Base-by-base conservation (phyloP, 768 basidiomycete species). In the Lactarius sp. region DNA sequence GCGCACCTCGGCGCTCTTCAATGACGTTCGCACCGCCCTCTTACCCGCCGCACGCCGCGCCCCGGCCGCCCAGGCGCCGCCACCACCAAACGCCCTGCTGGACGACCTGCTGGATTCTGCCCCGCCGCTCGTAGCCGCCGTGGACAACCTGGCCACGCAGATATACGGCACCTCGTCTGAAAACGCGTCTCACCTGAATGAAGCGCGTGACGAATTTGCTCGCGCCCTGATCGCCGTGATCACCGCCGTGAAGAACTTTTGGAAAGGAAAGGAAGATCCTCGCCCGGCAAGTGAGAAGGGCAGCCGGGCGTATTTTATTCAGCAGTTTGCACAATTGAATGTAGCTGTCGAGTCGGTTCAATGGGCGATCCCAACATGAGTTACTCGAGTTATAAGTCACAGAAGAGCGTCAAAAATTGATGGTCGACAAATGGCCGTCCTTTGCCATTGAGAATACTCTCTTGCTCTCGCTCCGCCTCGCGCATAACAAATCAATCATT, bases 61-160 rank as follows among this genome's bases (percentile, higher is more conserved):
- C 8, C 33, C 16, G 10, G 33, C 51, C 3, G 33, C 51, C 3
- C 59, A 41, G 42, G 33, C 10, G 47, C 22, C 51, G 34, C 39
- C 57, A 0, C 34, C 39, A 9, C 39, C 66, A 20, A 59, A 61
- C 20, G 18, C 47, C 12, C 37, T 63, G n/a, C 53, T 68, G 8
- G 68, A 68, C 34, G 39, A 53, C 18, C 52, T 68, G 16, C 36
- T 61, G 10, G 62, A 58, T n/a, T 60, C 62, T 5, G 68, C 68
- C 33, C 49, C 58, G 0, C 60, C 66, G 16, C 55, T 68, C 37
- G 59, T 56, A 47, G 55, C 55, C 18, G 66, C 66, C 12, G 56
- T 60, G 5, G 68, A 68, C 52, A 33, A 67, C 13, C 53, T 68
- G n/a, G 46, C 55, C 16, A 57, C 66, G n/a, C 47, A 57, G 3